A percentile compares a stretch with the other conserved stretches of the same genome.
These are phyloP conservation scores for Arctium lappa DNA, from an alignment of 129 eudicot species.

Conservation along the genomic window DNA sequence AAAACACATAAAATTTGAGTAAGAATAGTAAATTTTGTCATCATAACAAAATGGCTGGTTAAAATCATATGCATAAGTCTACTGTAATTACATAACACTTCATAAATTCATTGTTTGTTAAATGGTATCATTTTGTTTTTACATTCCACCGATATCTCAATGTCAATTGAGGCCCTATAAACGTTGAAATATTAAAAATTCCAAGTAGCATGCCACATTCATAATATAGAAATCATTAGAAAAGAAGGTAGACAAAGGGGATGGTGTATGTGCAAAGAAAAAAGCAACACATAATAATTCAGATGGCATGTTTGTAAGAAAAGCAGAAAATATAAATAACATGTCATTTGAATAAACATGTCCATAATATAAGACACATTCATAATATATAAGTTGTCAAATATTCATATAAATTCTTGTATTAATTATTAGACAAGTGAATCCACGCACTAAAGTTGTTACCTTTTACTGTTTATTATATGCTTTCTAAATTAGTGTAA, in stretches of 20 bases:
- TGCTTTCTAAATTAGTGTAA: background rate
- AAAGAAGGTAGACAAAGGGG: background rate
- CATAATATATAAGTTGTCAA: background rate
- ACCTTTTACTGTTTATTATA: background rate
- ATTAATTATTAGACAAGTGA: background rate
- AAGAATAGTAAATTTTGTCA: background rate
- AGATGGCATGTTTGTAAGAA: background rate
- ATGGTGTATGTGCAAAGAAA: background rate
- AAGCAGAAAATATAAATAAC: background rate
- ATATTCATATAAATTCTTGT: background rate
- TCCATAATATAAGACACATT: background rate
- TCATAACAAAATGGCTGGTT: background rate
- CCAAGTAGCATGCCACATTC: background rate
- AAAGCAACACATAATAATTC: background rate
- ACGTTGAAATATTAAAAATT: background rate
- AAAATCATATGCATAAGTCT: background rate
- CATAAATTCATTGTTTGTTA: background rate
- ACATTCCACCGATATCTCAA: background rate
- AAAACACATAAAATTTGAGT: background rate
- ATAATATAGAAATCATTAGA: background rate
- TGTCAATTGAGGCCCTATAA: conserved; percentile 7
- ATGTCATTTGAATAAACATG: background rate
- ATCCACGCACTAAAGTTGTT: background rate
- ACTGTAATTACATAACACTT: background rate
- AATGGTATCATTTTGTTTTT: background rate